Conservation (phyloP, 768 basidiomycete genomes). For the Podaxis mareebaensis region DNA sequence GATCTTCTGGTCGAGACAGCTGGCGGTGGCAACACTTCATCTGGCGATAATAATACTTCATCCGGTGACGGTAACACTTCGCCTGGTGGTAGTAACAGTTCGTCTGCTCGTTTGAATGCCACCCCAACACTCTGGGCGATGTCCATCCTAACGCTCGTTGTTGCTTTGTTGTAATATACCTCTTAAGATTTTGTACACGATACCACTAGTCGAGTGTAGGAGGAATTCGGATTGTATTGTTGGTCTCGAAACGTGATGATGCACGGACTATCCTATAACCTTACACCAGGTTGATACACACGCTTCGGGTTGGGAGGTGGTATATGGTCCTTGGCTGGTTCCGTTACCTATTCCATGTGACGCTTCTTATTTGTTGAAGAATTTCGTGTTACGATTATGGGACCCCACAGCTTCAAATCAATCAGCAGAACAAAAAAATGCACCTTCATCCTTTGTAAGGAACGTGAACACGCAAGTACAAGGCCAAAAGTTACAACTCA, state of each 20-base stretch:
- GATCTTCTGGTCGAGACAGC: slow-evolving; percentile 29
- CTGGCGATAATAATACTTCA: slow-evolving; percentile 5
- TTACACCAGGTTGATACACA: too few relatives aligned
- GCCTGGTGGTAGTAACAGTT: slow-evolving; percentile 18
- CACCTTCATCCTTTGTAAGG: background rate
- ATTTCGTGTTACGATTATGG: too few relatives aligned
- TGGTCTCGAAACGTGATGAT: background rate
- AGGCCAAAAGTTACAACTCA: background rate
- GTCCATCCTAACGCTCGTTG: background rate
- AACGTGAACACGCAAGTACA: background rate
- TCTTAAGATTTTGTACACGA: background rate
- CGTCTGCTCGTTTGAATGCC: background rate
- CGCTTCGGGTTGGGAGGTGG: too few relatives aligned
- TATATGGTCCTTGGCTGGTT: too few relatives aligned
- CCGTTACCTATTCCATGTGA: too few relatives aligned
- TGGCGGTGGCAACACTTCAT: slow-evolving; percentile 12
- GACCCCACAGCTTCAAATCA: too few relatives aligned
- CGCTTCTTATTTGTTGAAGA: too few relatives aligned
- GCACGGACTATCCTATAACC: background rate
- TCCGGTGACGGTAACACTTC: background rate
- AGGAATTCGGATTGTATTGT: background rate
- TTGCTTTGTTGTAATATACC: background rate
- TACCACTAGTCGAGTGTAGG: background rate
- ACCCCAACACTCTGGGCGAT: background rate
- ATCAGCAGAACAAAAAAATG: too few relatives aligned